Evolutionary conservation across 169 alveolate species (phyloP).

Genomic region (Cryptosporidium ryanae): DNA sequence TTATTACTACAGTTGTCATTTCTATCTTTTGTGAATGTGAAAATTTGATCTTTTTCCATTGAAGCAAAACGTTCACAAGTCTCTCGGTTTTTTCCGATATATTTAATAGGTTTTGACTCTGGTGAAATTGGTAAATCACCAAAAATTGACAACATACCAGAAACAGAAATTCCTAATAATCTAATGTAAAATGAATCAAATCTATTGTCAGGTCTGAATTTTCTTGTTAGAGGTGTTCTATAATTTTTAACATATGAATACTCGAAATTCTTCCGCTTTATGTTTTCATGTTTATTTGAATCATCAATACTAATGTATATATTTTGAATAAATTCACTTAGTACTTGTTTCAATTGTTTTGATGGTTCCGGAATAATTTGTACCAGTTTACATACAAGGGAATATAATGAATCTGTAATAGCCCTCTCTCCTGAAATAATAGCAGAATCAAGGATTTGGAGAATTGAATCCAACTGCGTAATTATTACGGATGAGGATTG

Average conservation of each 20-base stretch:
- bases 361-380: conserved; percentile 60
- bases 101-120: neutral
- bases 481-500: conserved; percentile 1
- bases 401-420: conserved; percentile 31
- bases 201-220: conserved; percentile 5
- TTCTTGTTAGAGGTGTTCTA: conserved; percentile 27
- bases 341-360: conserved; percentile 8
- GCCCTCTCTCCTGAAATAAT: conserved; percentile 39
- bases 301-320: neutral
- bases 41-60: neutral
- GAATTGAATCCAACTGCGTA: conserved; percentile 21
- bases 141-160: conserved; percentile 56
- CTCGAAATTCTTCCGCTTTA: conserved; percentile 2
- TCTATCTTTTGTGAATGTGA: neutral
- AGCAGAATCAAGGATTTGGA: conserved; percentile 40
- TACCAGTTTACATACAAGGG: conserved; percentile 30
- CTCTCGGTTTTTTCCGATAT: neutral
- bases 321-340: neutral
- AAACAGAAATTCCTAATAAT: conserved; percentile 28
- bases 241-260: conserved; percentile 19
- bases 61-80: neutral
- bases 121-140: conserved; percentile 47
- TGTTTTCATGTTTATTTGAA: neutral
- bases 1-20: neutral
- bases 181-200: conserved; percentile 47